phyloP scores from a whole-genome alignment of 2,329 filamentous ascomycete genomes.

The Rachicladosporium sp. region DNA sequence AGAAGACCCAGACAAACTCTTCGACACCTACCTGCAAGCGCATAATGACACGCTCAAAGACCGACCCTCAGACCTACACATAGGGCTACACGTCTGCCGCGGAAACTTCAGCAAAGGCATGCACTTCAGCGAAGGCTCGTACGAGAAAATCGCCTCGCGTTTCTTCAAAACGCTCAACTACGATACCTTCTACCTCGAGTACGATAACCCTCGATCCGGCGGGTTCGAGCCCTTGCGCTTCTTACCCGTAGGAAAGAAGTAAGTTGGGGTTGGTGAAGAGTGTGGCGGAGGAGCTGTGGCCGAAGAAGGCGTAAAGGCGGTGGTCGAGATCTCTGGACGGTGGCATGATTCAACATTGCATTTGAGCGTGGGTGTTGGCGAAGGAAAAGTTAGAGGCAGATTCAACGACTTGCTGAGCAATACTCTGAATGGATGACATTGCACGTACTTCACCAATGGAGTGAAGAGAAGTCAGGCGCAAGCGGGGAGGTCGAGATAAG shows the following conservation, averaged over 20 bases:
- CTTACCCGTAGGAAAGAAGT: constrained; percentile 26
- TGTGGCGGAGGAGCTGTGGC: constrained; percentile 26
- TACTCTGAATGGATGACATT: too few species aligned
- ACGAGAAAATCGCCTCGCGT: constrained; percentile 25
- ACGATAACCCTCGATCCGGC: constrained; percentile 26
- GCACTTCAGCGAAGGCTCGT: constrained; percentile 27
- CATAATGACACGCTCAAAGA: constrained; percentile 26
- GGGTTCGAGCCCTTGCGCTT: constrained; percentile 28
- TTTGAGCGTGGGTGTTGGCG: too few species aligned
- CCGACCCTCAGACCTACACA: constrained; percentile 23
- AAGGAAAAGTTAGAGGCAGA: too few species aligned
- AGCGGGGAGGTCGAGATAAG: too few species aligned
- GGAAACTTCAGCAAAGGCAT: constrained; percentile 28
- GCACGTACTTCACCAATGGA: too few species aligned
- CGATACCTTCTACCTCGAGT: constrained; percentile 29
- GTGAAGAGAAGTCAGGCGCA: too few species aligned
- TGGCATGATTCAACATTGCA: too few species aligned
- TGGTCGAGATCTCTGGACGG: too few species aligned
- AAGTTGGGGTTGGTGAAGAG: constrained; percentile 25
- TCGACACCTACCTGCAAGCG: constrained; percentile 26
- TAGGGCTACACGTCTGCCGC: constrained; percentile 28
- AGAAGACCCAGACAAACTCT: constrained; percentile 25
- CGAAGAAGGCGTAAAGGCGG: constrained; percentile 18
- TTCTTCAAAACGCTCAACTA: constrained; percentile 28
- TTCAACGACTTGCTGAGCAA: too few species aligned